phyloP scores from a whole-genome alignment of 768 basidiomycete species.

The Porphyrellus cyaneotinctus region DNA sequence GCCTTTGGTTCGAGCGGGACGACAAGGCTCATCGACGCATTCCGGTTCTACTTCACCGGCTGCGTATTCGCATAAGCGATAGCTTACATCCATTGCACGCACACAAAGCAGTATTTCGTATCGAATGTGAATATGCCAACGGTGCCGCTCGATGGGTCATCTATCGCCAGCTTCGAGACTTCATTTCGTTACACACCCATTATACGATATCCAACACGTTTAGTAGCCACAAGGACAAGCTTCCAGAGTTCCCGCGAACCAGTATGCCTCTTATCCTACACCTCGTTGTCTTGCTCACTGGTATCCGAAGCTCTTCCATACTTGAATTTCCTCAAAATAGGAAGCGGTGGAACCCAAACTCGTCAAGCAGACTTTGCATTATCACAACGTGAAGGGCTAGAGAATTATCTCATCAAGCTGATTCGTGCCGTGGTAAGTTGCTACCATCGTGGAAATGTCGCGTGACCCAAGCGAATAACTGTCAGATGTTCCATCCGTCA shows the following conservation, averaged over 20 bases:
- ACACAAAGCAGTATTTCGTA: constrained; percentile 77
- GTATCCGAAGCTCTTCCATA: constrained; percentile 69
- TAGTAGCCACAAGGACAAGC: constrained; percentile 62
- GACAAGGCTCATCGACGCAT: constrained; percentile 79
- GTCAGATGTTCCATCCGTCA: constrained; percentile 57
- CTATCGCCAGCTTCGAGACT: constrained; percentile 91
- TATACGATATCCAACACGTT: constrained; percentile 83
- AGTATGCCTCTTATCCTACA: constrained; percentile 38
- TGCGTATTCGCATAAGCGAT: constrained; percentile 82
- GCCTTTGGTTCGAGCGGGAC: constrained; percentile 83
- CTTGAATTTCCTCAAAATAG: constrained; percentile 77
- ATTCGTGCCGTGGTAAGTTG: constrained; percentile 81
- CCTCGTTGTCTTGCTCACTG: neutral
- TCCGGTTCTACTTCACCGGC: constrained; percentile 72
- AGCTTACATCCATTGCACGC: constrained; percentile 77
- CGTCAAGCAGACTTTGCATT: constrained; percentile 74
- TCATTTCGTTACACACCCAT: constrained; percentile 84
- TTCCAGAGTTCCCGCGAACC: constrained; percentile 90
- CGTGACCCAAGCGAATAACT: constrained; percentile 5
- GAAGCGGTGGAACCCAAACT: constrained; percentile 48
- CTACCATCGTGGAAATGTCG: neutral
- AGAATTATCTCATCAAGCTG: constrained; percentile 83
- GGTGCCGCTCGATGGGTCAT: constrained; percentile 91
- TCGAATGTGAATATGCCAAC: constrained; percentile 96
- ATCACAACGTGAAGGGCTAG: constrained; percentile 75